A percentile compares a stretch with the other conserved stretches of the same genome.
These are phyloP conservation scores for Starmerella ratchasimensis DNA, from an alignment of 805 yeast genomes.

Conservation along the genomic window DNA sequence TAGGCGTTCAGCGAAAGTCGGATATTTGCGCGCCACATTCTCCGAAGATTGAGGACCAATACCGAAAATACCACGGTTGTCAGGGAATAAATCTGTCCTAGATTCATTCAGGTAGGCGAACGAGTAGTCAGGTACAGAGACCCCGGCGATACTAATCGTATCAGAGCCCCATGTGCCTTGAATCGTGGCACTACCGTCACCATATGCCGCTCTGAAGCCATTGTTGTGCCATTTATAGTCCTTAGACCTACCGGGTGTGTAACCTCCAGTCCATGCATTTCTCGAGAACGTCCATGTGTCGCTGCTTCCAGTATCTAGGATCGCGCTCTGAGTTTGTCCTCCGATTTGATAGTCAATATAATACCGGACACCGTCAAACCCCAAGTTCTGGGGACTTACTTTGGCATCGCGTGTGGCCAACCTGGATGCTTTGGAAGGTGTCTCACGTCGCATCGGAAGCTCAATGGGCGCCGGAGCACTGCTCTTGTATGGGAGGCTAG, in stretches of 20 bases:
- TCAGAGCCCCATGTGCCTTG: slow-evolving; percentile 48
- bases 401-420: too few species aligned
- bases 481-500: too few species aligned
- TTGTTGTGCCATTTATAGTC: slow-evolving; percentile 12
- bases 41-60: slow-evolving; percentile 24
- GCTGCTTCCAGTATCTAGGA: slow-evolving; percentile 57
- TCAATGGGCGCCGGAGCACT: too few species aligned
- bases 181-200: slow-evolving; percentile 24
- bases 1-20: slow-evolving; percentile 21
- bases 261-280: slow-evolving; percentile 16
- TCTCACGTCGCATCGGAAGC: too few species aligned
- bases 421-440: too few species aligned
- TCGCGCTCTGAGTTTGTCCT: slow-evolving; percentile 33
- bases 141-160: slow-evolving; percentile 38
- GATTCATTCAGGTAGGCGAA: slow-evolving; percentile 61
- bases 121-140: slow-evolving; percentile 37
- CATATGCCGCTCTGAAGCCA: slow-evolving; percentile 5
- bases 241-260: slow-evolving; percentile 16
- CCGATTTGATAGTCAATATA: slow-evolving; percentile 31
- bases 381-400: too few species aligned
- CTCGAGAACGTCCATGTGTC: slow-evolving; percentile 47
- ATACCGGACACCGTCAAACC: slow-evolving; percentile 14
- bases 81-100: slow-evolving; percentile 43
- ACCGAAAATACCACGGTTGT: slow-evolving; percentile 21
- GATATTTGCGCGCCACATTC: slow-evolving; percentile 16